These are phyloP conservation scores for Baudoinia panamericana DNA, from an alignment of 495 filamentous ascomycete genomes.

Conservation along the genomic window DNA sequence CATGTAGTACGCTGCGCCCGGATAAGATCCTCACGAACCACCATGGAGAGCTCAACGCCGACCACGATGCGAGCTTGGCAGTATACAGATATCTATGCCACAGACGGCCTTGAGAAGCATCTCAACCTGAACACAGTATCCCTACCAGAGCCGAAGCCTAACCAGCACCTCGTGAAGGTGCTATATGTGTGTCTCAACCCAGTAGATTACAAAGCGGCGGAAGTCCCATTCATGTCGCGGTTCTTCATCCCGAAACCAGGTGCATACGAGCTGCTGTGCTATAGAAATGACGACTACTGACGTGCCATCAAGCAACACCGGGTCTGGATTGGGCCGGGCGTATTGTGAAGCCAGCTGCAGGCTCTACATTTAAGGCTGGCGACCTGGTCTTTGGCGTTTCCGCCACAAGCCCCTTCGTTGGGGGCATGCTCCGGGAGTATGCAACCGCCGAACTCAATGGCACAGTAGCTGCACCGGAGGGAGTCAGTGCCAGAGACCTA, in stretches of 20 bases:
- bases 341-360: conserved; percentile 34
- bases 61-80: conserved; percentile 62
- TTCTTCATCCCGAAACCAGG: too few species aligned
- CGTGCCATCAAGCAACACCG: too few species aligned
- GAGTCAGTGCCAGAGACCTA: conserved; percentile 38
- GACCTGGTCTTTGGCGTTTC: conserved; percentile 46
- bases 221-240: conserved; percentile 35
- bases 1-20: too few species aligned
- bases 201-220: conserved; percentile 55
- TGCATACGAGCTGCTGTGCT: too few species aligned
- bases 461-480: conserved; percentile 37
- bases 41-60: too few species aligned
- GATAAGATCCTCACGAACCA: too few species aligned
- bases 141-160: conserved; percentile 29
- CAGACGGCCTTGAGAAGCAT: conserved; percentile 43
- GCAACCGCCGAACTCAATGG: conserved; percentile 23
- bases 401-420: conserved; percentile 23
- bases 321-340: conserved; percentile 53
- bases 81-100: conserved; percentile 38
- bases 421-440: conserved; percentile 47
- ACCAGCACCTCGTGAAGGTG: conserved; percentile 46
- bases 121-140: conserved; percentile 37
- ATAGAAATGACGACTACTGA: too few species aligned
- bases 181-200: conserved; percentile 49
- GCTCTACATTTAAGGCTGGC: conserved; percentile 34